Base-by-base conservation (phyloP, 2,329 filamentous ascomycete genomes). In the Neonectria neomacrospora region DNA sequence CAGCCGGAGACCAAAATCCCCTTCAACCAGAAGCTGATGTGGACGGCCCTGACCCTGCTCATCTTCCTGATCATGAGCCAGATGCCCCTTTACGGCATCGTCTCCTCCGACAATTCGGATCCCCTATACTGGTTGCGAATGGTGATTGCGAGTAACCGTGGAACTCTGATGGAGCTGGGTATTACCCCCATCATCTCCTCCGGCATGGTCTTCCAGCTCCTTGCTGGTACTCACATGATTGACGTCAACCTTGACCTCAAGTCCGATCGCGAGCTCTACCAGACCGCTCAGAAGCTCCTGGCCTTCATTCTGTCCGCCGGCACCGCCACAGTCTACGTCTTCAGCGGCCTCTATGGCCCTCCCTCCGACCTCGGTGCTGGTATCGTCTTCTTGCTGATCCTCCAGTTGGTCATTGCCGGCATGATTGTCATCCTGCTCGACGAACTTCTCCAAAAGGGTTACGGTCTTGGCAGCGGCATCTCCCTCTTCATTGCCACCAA, bases 1-100 rank as follows among this genome's bases (percentile, higher is more conserved):
- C 91, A 96, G 78, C 96, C 96, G 74, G 96, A 99, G 85, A 97
- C 94, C 81, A 98, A 97, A 87, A 91, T 97, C 63, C 93, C 94
- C 73, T 99, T 99, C 90, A 96, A 98, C 87, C 96, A 98, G 83
- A 94, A 95, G 87, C 84, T 96, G 85, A 95, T 95, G 92, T 96
- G 92, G 92, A 96, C 92, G 71, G 92, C 91, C 80, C 89, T 95
- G 80, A 98, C 96, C 71, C 89, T 99, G 75, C 86, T 99, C 81
- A 96, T 98, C 85, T 99, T 99, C 89, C 85, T 99, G 87, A 94
- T 99, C 82, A 99, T 99, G 96, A 97, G 94, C 85, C 96, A 97
- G 85, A 98, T 99, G 96, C 94, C 96, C 70, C 85, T 96, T 67
- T 99, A 99, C 84, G 96, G 96, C 83, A 99, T 99, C 82, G 96